Conservation (phyloP, 2,329 filamentous ascomycete genomes). For the Colletotrichum kahawae region DNA sequence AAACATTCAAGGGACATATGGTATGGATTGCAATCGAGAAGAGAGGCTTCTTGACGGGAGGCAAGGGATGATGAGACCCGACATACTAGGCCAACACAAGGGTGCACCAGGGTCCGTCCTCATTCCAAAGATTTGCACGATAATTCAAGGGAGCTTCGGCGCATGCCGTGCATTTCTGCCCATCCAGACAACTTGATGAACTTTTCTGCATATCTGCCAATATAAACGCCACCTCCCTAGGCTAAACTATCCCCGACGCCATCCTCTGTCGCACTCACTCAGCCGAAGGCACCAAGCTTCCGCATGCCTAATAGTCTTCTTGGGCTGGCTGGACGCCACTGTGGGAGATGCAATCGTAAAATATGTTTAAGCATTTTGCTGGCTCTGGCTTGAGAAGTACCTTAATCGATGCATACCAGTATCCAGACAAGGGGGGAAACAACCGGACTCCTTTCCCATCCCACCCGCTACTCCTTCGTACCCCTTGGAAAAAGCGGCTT, state of each 20-base stretch:
- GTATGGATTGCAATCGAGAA: background rate
- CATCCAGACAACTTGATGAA: background rate
- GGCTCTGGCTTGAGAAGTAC: background rate
- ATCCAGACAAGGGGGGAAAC: background rate
- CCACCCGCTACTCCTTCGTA: background rate
- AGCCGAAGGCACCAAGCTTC: background rate
- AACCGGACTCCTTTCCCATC: background rate
- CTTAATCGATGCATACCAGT: background rate
- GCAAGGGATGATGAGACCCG: background rate
- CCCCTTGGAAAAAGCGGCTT: background rate
- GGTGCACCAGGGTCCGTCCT: background rate
- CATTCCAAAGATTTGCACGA: background rate
- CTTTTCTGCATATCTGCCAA: background rate
- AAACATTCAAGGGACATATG: background rate
- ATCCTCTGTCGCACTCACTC: background rate
- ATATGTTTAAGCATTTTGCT: background rate
- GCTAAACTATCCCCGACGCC: background rate
- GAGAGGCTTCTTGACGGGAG: background rate
- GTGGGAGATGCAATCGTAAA: background rate
- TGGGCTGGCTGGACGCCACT: background rate
- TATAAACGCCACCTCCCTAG: background rate
- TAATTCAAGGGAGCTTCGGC: background rate
- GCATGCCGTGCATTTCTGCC: background rate
- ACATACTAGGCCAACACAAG: background rate
- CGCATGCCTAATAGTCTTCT: background rate